Conservation (phyloP, 441 rosid genomes). For the Brassica hybrid region DNA sequence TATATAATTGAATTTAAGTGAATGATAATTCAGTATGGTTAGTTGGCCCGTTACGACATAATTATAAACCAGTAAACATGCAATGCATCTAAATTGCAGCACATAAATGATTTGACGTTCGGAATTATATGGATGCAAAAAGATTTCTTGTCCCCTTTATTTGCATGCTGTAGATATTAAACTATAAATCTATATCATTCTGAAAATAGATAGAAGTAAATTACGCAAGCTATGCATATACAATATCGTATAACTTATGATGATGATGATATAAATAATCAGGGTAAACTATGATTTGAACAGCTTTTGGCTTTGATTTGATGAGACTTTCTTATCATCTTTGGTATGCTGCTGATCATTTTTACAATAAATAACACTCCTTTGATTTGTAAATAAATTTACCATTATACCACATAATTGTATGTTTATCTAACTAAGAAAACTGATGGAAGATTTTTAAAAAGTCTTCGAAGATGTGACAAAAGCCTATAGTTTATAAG, state of each 20-base stretch:
- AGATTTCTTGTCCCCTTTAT: conserved; percentile 38
- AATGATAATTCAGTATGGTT: neutral
- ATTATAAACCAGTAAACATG: conserved; percentile 31
- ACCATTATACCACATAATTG: neutral
- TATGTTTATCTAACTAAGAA: neutral
- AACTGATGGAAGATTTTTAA: neutral
- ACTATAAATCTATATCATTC: neutral
- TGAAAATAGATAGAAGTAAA: conserved; percentile 1
- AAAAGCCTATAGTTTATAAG: neutral
- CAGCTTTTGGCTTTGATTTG: neutral
- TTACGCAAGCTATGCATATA: neutral
- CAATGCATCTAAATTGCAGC: conserved; percentile 33
- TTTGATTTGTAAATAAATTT: neutral
- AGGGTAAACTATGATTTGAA: neutral
- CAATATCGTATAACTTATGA: neutral
- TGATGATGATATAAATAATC: neutral
- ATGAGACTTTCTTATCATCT: neutral
- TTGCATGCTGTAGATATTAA: conserved; percentile 17
- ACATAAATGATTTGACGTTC: conserved; percentile 23
- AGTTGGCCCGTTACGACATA: conserved; percentile 3
- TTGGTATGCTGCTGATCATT: neutral
- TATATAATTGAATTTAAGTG: neutral
- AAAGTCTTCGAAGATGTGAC: neutral
- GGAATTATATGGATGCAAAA: conserved; percentile 15
- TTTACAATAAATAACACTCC: neutral